A percentile compares a stretch with the other conserved stretches of the same genome.
These are phyloP conservation scores for Diutina sp. DNA, from an alignment of 1,139 yeast genomes.

Conservation along the genomic window DNA sequence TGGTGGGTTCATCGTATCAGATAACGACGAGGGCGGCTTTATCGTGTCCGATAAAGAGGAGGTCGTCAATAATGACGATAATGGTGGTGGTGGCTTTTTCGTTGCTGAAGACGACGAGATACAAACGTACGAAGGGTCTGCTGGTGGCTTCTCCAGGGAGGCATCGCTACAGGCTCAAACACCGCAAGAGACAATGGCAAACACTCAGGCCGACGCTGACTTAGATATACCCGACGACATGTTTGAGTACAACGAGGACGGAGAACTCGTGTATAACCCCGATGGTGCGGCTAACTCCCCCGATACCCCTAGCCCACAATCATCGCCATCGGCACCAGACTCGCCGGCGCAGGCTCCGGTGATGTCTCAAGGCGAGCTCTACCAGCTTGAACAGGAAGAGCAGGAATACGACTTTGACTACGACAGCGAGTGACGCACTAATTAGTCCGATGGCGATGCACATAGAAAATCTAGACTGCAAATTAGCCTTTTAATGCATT, in stretches of 20 bases:
- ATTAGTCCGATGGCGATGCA: too few relatives aligned
- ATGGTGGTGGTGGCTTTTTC: slow-evolving; percentile 4
- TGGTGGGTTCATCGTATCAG: slow-evolving; percentile 6
- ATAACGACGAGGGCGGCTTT: slow-evolving; percentile 3
- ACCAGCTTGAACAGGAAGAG: slow-evolving; percentile 8
- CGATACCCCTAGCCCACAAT: background rate
- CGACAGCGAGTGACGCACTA: background rate
- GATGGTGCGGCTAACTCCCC: background rate
- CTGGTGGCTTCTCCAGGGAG: too few relatives aligned
- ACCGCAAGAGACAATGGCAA: background rate
- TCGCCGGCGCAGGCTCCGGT: background rate
- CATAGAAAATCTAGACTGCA: too few relatives aligned
- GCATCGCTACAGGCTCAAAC: background rate
- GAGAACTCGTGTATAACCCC: slow-evolving; percentile 12
- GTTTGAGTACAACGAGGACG: slow-evolving; percentile 10
- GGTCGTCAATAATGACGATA: slow-evolving; percentile 4
- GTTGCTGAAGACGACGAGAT: background rate
- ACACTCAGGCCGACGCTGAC: slow-evolving; percentile 3
- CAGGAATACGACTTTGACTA: slow-evolving; percentile 22
- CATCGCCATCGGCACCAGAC: background rate
- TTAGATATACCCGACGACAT: slow-evolving; percentile 9
- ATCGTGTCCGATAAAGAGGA: slow-evolving; percentile 5
- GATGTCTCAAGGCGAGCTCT: slow-evolving; percentile 5
- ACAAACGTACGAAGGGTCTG: background rate
- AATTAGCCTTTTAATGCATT: too few relatives aligned